Base-by-base conservation (phyloP, 2,329 filamentous ascomycete genomes). In the Thelonectria discophora region DNA sequence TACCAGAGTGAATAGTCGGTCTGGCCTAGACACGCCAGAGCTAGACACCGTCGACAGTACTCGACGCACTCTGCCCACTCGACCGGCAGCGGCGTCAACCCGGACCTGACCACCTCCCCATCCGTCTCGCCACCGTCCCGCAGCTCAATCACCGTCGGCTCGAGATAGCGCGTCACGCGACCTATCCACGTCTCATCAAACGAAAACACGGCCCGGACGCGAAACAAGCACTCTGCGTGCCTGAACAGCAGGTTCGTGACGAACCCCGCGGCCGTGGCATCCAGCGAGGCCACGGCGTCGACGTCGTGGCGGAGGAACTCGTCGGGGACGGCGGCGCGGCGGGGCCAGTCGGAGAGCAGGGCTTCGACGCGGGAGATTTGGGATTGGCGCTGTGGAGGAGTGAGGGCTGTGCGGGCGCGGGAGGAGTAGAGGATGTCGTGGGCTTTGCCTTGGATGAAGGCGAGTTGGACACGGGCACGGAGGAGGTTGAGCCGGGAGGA, bases 1-100 rank as follows among this genome's bases (percentile, higher is more conserved):
- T 21, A 70, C 68, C 68, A 70, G 21, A 64, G 21, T 1, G 48
- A 59, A 7, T 69, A 66, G 24, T 70, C 68, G 2, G 58, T 69
- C 10, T 50, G 46, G 43, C 39, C 21, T 13, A 55, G 24, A 9
- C 53, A 51, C 0, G 63, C n/a, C 2, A 69, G 6, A 10, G 62
- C 56, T 7, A 70, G 7, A 8, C 68, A 69, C 10, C 39, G 18
- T 15, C 68, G 40, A 7, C 57, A 52, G 8, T 58, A 53, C 1
- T 40, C 15, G 1, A 70, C 68, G 18, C 68, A 70, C 7, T 68
- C 63, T 1, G 46, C 5, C 68, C 68, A 71, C 3, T 53, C 58
- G 1, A 37, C 20, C 0, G 68, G 68, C 3, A 70, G 34, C 3
- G 68, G 68, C 6, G 63, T 18, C 1, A 71, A 37, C 3, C 57